Conservation (phyloP, 1,284 basidiomycete genomes). For the Ustilago tritici region DNA sequence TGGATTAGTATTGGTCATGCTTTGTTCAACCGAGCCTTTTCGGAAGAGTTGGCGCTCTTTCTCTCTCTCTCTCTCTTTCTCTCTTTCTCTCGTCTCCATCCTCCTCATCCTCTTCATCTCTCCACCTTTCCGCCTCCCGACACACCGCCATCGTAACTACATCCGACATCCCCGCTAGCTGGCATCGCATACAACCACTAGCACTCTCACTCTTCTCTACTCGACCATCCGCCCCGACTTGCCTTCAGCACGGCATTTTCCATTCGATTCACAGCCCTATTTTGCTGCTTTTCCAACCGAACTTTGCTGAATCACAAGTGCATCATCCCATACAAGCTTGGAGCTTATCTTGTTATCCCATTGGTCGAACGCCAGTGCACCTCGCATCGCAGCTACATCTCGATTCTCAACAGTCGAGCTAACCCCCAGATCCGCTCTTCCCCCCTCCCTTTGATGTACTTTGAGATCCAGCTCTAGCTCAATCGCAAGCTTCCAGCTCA, state of each 20-base stretch:
- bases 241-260: not conserved
- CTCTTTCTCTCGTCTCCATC: conserved; percentile 2
- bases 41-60: not conserved
- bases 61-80: conserved; percentile 4
- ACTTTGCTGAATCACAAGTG: no score
- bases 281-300: not conserved
- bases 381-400: not conserved
- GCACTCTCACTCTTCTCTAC: no score
- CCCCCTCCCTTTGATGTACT: not conserved
- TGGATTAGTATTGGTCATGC: no score
- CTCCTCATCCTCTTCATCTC: not conserved
- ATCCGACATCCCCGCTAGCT: not conserved
- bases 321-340: conserved; percentile 1
- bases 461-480: not conserved
- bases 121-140: not conserved
- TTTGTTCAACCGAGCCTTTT: no score
- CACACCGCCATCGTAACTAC: not conserved
- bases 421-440: not conserved
- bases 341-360: conserved; percentile 14
- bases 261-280: conserved; percentile 1
- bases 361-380: not conserved
- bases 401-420: not conserved
- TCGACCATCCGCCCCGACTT: not conserved
- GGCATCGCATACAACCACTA: conserved; percentile 1
- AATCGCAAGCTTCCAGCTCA: not conserved